phyloP scores from a whole-genome alignment of 306 rosid species.

The Dalbergia cochinchinensis region DNA sequence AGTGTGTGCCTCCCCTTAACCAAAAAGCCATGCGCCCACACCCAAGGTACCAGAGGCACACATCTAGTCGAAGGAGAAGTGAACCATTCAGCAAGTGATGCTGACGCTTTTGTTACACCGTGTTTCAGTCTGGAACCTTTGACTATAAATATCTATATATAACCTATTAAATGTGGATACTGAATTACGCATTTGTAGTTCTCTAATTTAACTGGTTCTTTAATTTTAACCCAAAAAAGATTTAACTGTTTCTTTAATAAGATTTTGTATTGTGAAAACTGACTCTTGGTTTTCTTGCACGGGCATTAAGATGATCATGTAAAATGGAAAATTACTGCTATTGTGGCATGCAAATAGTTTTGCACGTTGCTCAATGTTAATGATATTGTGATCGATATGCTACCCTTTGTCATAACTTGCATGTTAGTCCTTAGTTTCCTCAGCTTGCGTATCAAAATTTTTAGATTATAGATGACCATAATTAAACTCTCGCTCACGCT shows the following conservation, averaged over 20 bases:
- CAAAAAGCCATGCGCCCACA: background rate
- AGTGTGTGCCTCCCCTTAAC: background rate
- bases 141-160: background rate
- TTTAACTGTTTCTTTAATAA: slow-evolving; percentile 15
- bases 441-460: background rate
- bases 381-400: slow-evolving; percentile 22
- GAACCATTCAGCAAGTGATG: slow-evolving; percentile 14
- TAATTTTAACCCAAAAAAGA: too few relatives aligned
- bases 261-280: slow-evolving; percentile 17
- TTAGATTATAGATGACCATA: slow-evolving; percentile 14
- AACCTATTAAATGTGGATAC: background rate
- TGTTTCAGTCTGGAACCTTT: too few relatives aligned
- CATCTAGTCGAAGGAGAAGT: background rate
- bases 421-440: slow-evolving; percentile 35
- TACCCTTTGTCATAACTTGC: background rate
- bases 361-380: slow-evolving; percentile 4
- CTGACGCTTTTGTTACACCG: background rate
- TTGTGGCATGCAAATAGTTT: slow-evolving; percentile 24
- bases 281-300: slow-evolving; percentile 16
- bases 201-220: background rate
- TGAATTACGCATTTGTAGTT: slow-evolving; percentile 1
- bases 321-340: background rate
- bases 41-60: background rate
- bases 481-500: slow-evolving; percentile 34
- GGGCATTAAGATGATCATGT: slow-evolving; percentile 20